Base-by-base conservation (phyloP, 345 rosid genomes). In the Kernera saxatilis region DNA sequence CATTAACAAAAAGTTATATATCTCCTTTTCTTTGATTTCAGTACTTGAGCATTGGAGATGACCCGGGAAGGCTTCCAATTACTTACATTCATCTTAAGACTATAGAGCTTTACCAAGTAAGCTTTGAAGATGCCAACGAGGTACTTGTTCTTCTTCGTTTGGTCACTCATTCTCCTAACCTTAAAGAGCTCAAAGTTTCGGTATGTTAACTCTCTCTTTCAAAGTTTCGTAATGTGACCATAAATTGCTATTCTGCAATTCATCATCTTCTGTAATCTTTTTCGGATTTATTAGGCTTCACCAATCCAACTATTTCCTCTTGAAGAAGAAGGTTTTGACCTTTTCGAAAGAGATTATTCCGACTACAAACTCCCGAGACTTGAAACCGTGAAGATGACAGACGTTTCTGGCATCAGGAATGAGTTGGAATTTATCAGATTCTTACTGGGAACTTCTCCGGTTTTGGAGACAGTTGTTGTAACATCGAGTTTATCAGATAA, bases 31-130 rank as follows among this genome's bases (percentile, higher is more conserved):
- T 23, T 51, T 67, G 29, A 7, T 48, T 49, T 1, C 63, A 89
- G 99, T 94, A 88, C 79, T 87, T 94, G 84, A 94, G 99, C 64
- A 77, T 92, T 77, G 98, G 99, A 69, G 77, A 84, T 79, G 83
- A 83, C 74, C 87, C 83, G 5, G 87, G 88, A 77, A 77, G 69
- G 63, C 77, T 82, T 64, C 84, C 89, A 2, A 67, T 88, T 37
- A 87, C 87, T n/a, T 88, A 85, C 54, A 82, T 52, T 61, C 79
- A 79, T 79, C 83, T 92, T 3, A 86, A 81, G 56, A 77, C 75
- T 5, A 85, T 92, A 71, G 97, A 89, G 71, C 71, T 91, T 26
- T 84, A 78, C 82, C 88, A 89, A 87, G 93, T 94, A 50, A 88
- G 96, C 64, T 91, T 91, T 54, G 99, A 94, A 79, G 99, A 94